Base-by-base conservation (phyloP, 768 basidiomycete species). In the Strobilomyces dryophilus region DNA sequence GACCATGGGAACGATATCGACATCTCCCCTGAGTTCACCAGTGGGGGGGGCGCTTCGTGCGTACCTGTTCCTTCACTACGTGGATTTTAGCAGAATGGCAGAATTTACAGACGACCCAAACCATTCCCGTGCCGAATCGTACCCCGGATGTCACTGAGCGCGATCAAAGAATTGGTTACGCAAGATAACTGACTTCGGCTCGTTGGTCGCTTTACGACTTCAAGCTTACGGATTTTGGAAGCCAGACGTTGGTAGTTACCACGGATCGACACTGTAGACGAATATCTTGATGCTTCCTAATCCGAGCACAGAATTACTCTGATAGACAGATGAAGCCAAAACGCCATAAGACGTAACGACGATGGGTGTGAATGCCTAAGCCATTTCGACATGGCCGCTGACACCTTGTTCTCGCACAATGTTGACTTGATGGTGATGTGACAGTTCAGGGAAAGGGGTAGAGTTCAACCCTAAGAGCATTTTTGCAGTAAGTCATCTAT, bases 381-480 rank as follows among this genome's bases (percentile, higher is more conserved):
- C 97, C 97, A 99, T 98, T 74, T 99, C 97, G 29, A 91, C 76
- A 47, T 98, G 95, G 3, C 97, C 97, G 67, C 98, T 99, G 54
- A 98, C 94, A 55, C 97, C 97, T 66, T 98, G 97, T 71, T 99
- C 97, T 46, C 97, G 87, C 29, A 99, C 79, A 61, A 99, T 92
- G 21, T 94, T 95, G 29, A 99, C 91, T 66, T 83, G 87, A 8
- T 95, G 97, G 1, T 88, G 83, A 46, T 68, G 69, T 58, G 76
- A 70, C 51, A 82, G 57, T 47, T 60, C 53, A n/a, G 66, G 67
- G 17, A 66, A 55, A 32, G 74, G 77, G 5, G 74, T 44, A 47
- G 71, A 64, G 48, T 56, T 45, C 56, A n/a, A n/a, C n/a, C n/a
- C n/a, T n/a, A n/a, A n/a, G n/a, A n/a, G n/a, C n/a, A n/a, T n/a